A percentile compares a stretch with the other conserved stretches of the same genome.
Conservation (phyloP, 139 green algal species). For the Coelastrella sp. region DNA sequence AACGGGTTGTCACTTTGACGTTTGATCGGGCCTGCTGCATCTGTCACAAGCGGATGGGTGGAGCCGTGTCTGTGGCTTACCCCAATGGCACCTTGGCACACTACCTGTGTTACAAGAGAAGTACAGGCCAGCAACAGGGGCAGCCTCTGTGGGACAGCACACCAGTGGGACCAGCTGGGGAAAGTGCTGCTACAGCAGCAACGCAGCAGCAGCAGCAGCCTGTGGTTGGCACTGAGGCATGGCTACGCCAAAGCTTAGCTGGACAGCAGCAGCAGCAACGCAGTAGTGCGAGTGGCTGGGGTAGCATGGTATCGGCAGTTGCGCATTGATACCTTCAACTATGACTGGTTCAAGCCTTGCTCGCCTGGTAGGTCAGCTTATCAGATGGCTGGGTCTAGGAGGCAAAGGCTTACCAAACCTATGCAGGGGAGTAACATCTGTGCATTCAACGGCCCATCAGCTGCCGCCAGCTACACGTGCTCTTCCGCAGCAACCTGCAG, state of each 20-base stretch:
- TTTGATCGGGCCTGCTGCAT: constrained; percentile 83
- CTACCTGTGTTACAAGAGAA: constrained; percentile 79
- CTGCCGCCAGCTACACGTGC: too few relatives aligned
- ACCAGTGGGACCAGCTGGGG: neutral
- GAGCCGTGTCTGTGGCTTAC: constrained; percentile 80
- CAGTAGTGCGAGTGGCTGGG: neutral
- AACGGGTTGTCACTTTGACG: constrained; percentile 71
- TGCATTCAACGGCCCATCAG: too few relatives aligned
- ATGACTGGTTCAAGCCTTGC: too few relatives aligned
- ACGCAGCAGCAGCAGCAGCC: neutral
- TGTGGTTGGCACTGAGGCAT: neutral
- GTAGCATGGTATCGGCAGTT: neutral
- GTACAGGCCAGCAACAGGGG: neutral
- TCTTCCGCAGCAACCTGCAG: too few relatives aligned
- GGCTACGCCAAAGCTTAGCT: neutral
- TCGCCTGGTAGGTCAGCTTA: too few relatives aligned
- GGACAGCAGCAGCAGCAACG: neutral
- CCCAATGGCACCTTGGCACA: constrained; percentile 78
- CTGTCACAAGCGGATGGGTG: constrained; percentile 88
- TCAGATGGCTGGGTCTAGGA: too few relatives aligned
- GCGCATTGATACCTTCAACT: neutral
- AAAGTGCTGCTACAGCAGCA: neutral
- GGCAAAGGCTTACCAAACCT: too few relatives aligned
- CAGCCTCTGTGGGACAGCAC: neutral
- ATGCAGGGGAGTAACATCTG: too few relatives aligned